phyloP scores from a whole-genome alignment of 2,329 filamentous ascomycete species.

The Ceratocystis lukuohia region DNA sequence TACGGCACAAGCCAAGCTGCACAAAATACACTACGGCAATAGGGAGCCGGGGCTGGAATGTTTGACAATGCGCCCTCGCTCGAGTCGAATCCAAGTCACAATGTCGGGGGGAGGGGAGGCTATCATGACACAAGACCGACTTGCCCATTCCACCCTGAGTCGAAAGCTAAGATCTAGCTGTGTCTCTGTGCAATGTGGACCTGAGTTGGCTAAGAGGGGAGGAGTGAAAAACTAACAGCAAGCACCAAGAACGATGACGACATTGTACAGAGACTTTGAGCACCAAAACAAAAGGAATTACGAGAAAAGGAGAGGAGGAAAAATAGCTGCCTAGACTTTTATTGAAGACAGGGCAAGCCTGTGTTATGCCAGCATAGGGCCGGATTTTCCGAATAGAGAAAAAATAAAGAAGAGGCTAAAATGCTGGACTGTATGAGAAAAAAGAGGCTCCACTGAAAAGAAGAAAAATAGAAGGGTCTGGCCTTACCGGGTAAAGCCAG shows the following conservation, averaged over 20 bases:
- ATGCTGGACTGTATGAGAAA: not conserved
- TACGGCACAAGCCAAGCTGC: not conserved
- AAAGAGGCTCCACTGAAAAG: constrained; percentile 1
- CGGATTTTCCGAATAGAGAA: not conserved
- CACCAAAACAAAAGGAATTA: not conserved
- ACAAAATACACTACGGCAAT: not conserved
- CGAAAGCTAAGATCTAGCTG: too few relatives aligned
- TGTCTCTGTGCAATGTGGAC: too few relatives aligned
- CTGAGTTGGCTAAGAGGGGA: not conserved
- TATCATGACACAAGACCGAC: too few relatives aligned
- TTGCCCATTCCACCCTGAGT: too few relatives aligned
- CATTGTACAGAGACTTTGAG: too few relatives aligned
- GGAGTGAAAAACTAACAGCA: not conserved
- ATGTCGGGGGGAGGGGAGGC: too few relatives aligned
- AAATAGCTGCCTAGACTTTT: too few relatives aligned
- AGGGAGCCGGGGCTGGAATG: too few relatives aligned
- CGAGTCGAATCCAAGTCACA: too few relatives aligned
- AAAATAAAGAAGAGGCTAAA: not conserved
- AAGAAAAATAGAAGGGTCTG: constrained; percentile 2
- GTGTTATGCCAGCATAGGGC: not conserved
- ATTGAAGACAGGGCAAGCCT: not conserved
- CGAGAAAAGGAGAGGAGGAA: too few relatives aligned
- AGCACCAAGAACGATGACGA: too few relatives aligned
- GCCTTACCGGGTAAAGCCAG: not conserved
- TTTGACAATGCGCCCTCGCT: too few relatives aligned